phyloP scores from a whole-genome alignment of 306 rosid genomes.

The Cucumis sativus region DNA sequence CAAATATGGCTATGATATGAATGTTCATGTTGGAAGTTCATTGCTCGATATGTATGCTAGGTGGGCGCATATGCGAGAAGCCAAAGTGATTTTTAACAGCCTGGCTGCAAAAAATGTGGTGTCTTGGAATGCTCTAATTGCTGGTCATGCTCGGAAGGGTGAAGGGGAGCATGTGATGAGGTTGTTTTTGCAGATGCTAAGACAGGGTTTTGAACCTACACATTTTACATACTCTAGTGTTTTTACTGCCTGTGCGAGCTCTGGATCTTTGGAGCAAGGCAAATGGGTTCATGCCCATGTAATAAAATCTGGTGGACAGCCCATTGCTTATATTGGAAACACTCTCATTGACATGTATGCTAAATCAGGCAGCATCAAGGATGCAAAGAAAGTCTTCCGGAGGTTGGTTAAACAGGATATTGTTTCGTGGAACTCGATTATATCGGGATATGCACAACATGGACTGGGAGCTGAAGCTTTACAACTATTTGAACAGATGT shows the following conservation, averaged over 20 bases:
- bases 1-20: slow-evolving; percentile 11
- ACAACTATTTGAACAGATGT: slow-evolving; percentile 14
- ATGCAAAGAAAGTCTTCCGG: slow-evolving; percentile 11
- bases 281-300: slow-evolving; percentile 23
- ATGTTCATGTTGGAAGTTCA: slow-evolving; percentile 19
- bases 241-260: slow-evolving; percentile 18
- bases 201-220: slow-evolving; percentile 7
- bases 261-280: slow-evolving; percentile 19
- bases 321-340: slow-evolving; percentile 10
- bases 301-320: slow-evolving; percentile 13
- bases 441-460: slow-evolving; percentile 12
- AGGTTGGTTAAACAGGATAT: slow-evolving; percentile 13
- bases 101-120: slow-evolving; percentile 11
- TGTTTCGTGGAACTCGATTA: slow-evolving; percentile 18
- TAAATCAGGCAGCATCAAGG: slow-evolving; percentile 16
- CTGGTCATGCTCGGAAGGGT: slow-evolving; percentile 16
- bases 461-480: slow-evolving; percentile 12
- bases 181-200: slow-evolving; percentile 1
- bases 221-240: slow-evolving; percentile 17
- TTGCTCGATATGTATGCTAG: slow-evolving; percentile 18
- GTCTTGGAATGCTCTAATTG: slow-evolving; percentile 23
- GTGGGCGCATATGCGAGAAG: slow-evolving; percentile 14
- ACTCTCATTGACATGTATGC: slow-evolving; percentile 21
- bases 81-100: background rate
- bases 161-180: slow-evolving; percentile 6